phyloP scores from a whole-genome alignment of 2,329 filamentous ascomycete genomes.

The Neonectria punicea region DNA sequence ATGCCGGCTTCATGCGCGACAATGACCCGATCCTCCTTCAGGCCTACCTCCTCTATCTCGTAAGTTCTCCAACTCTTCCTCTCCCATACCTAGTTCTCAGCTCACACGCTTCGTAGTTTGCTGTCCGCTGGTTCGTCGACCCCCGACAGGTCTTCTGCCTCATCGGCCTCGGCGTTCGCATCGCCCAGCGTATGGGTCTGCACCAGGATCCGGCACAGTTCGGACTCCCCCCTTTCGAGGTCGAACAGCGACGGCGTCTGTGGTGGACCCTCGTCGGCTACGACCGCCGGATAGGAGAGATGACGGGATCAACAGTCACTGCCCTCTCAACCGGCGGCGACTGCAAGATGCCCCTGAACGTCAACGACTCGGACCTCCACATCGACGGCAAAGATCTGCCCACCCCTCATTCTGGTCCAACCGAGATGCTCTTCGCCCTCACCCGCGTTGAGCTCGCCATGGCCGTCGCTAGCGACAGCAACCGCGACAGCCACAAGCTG shows the following conservation, averaged over 20 bases:
- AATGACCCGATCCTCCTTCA: slow-evolving; percentile 74
- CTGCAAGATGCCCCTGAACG: slow-evolving; percentile 67
- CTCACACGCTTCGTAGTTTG: slow-evolving; percentile 43
- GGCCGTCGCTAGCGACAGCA: slow-evolving; percentile 60
- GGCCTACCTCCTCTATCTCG: slow-evolving; percentile 74
- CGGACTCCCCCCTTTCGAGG: slow-evolving; percentile 66
- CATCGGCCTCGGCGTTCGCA: slow-evolving; percentile 72
- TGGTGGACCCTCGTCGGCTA: slow-evolving; percentile 80
- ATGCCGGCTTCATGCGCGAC: slow-evolving; percentile 73
- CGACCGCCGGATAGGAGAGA: slow-evolving; percentile 75
- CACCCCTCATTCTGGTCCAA: slow-evolving; percentile 59
- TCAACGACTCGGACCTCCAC: slow-evolving; percentile 70
- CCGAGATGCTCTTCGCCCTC: slow-evolving; percentile 70
- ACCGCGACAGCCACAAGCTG: slow-evolving; percentile 50
- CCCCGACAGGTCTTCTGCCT: slow-evolving; percentile 61
- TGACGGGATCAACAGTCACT: slow-evolving; percentile 68
- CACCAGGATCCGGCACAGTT: slow-evolving; percentile 69
- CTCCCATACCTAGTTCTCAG: not conserved
- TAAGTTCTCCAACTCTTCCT: slow-evolving; percentile 50
- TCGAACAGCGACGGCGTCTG: slow-evolving; percentile 75
- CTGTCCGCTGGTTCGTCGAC: slow-evolving; percentile 67
- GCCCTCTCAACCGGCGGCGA: slow-evolving; percentile 64
- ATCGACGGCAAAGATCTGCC: slow-evolving; percentile 66
- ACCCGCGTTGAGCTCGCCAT: slow-evolving; percentile 67
- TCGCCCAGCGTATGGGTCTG: slow-evolving; percentile 75